A percentile compares a stretch with the other conserved stretches of the same genome.
Conservation (phyloP, 331 rosid genomes). For the Quercus lobata region DNA sequence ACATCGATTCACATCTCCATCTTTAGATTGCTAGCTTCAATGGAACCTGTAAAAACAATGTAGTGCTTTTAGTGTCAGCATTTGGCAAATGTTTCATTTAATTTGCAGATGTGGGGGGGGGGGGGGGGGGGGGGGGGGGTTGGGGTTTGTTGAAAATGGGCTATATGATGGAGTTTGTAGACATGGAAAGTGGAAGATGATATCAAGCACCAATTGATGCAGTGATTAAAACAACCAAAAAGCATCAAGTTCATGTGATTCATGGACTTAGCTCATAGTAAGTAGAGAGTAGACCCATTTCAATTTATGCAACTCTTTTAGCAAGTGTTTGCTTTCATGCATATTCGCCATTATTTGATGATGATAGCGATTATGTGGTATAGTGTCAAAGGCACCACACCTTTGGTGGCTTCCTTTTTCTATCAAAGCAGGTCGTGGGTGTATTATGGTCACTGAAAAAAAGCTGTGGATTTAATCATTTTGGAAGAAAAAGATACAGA, state of each 20-base stretch:
- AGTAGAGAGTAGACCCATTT: constrained; percentile 6
- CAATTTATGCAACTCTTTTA: not conserved
- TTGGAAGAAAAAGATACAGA: constrained; percentile 17
- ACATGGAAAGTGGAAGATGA: not conserved
- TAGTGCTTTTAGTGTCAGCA: not conserved
- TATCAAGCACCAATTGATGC: not conserved
- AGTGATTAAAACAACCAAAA: not conserved
- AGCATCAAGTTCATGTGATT: not conserved
- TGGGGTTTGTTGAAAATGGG: no score
- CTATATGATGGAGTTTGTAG: no score
- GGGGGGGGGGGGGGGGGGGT: no score
- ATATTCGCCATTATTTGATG: constrained; percentile 12
- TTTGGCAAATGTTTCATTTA: not conserved
- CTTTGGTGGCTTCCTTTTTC: not conserved
- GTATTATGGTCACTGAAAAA: constrained; percentile 22
- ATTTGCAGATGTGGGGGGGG: not conserved
- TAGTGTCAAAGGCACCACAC: constrained; percentile 26
- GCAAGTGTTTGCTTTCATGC: not conserved
- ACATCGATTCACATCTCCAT: constrained; percentile 58
- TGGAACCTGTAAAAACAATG: constrained; percentile 40
- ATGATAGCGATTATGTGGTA: constrained; percentile 20
- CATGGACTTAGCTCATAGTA: not conserved
- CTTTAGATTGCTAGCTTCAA: constrained; percentile 61
- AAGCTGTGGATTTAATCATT: constrained; percentile 14
- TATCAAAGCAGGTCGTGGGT: constrained; percentile 11